Evolutionary conservation across 139 green algal genomes (phyloP).

Genomic region (Chlorella sp.): DNA sequence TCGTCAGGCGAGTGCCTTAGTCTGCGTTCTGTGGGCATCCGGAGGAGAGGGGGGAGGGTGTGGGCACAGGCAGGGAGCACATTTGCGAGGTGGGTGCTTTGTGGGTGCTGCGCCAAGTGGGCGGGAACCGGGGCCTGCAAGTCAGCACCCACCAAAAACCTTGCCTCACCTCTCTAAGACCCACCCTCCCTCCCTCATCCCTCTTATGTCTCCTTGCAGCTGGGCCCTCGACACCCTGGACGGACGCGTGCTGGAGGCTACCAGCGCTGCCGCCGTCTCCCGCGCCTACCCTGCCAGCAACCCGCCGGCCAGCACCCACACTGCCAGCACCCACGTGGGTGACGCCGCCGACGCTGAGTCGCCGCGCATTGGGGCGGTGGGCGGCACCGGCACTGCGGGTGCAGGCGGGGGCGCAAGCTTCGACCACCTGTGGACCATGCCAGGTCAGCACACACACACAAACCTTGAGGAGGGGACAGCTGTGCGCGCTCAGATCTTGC

Average conservation of each 20-base stretch:
- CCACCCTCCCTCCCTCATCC: background rate
- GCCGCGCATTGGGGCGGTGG: slow-evolving; percentile 10
- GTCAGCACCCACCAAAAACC: background rate
- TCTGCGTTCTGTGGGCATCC: too few species aligned
- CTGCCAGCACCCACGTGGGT: background rate
- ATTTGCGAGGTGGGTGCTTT: background rate
- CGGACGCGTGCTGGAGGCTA: background rate
- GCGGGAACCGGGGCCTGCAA: background rate
- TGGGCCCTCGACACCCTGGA: slow-evolving; percentile 9
- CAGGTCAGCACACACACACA: background rate
- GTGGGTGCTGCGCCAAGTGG: background rate
- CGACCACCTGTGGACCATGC: background rate
- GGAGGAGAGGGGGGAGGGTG: background rate
- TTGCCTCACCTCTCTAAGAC: background rate
- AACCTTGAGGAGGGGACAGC: background rate
- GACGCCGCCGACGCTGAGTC: background rate
- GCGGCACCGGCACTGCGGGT: background rate
- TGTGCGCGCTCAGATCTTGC: background rate
- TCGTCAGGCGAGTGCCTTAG: background rate
- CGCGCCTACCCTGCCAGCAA: background rate
- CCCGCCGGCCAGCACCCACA: background rate
- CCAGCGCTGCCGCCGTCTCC: background rate
- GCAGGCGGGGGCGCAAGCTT: background rate
- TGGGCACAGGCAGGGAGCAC: background rate
- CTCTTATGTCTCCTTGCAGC: background rate